These are phyloP conservation scores for Tuber calosporum DNA, from an alignment of 495 filamentous ascomycete species.

Conservation along the genomic window DNA sequence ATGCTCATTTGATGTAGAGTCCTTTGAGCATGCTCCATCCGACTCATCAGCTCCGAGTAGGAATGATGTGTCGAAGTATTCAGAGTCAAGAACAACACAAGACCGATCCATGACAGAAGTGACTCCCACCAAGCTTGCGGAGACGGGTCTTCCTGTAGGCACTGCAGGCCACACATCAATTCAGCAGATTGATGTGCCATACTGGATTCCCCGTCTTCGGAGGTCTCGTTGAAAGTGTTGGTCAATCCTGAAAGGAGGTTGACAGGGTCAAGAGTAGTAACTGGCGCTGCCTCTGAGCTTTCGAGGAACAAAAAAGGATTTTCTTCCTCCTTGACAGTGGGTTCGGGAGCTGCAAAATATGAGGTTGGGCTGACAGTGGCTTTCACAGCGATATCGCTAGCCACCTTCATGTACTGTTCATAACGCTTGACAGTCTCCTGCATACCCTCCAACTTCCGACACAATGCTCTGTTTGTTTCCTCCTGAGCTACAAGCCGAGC, in stretches of 20 bases:
- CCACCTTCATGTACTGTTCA: slow-evolving; percentile 44
- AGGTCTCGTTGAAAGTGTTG: slow-evolving; percentile 18
- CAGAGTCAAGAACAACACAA: slow-evolving; percentile 32
- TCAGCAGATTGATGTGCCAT: slow-evolving; percentile 99
- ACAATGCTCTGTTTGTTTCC: slow-evolving; percentile 57
- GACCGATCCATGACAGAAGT: slow-evolving; percentile 22
- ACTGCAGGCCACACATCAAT: slow-evolving; percentile 99
- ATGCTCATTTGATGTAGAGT: no score
- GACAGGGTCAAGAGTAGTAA: slow-evolving; percentile 50
- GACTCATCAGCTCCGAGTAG: background rate
- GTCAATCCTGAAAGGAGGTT: slow-evolving; percentile 45
- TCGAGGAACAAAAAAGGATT: background rate
- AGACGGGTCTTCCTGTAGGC: slow-evolving; percentile 50
- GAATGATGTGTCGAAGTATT: slow-evolving; percentile 28
- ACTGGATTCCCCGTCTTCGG: slow-evolving; percentile 63
- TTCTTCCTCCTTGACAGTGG: background rate
- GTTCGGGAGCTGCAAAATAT: background rate
- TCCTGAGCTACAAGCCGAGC: slow-evolving; percentile 57
- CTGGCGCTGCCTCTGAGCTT: background rate
- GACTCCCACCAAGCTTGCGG: slow-evolving; percentile 21
- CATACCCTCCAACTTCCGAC: slow-evolving; percentile 58
- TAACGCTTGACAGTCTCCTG: slow-evolving; percentile 54
- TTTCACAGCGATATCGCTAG: slow-evolving; percentile 22
- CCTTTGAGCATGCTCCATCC: no score
- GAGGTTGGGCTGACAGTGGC: slow-evolving; percentile 2